These are phyloP conservation scores for Brettanomyces sp. DNA, from an alignment of 805 yeast species.

Conservation along the genomic window DNA sequence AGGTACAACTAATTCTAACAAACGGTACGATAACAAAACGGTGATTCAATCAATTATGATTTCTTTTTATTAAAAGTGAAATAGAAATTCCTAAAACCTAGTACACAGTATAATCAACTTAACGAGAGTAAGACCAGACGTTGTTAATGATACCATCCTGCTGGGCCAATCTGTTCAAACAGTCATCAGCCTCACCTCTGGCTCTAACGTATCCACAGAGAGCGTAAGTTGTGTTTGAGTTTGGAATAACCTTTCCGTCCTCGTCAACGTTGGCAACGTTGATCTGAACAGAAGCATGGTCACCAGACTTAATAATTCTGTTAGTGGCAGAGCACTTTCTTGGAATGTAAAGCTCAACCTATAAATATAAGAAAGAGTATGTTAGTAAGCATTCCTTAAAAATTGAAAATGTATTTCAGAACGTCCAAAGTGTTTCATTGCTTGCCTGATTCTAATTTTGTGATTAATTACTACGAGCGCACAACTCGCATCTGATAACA, in stretches of 20 bases:
- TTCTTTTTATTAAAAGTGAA: no score
- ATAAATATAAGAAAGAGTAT: constrained; percentile 2
- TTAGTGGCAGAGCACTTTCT: constrained; percentile 99
- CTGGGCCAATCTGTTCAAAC: constrained; percentile 98
- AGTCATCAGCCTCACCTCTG: constrained; percentile 99
- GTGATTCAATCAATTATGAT: no score
- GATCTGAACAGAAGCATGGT: constrained; percentile 98
- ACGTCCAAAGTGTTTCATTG: no score
- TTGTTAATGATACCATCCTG: constrained; percentile 96
- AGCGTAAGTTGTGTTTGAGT: constrained; percentile 90
- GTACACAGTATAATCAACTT: constrained; percentile 23
- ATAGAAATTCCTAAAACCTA: not conserved
- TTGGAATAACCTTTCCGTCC: constrained; percentile 90
- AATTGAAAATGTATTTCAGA: no score
- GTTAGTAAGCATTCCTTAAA: not conserved
- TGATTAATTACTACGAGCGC: no score
- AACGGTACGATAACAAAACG: no score
- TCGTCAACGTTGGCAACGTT: constrained; percentile 98
- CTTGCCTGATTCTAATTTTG: no score
- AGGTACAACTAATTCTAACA: no score
- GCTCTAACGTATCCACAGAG: constrained; percentile 95
- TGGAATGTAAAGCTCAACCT: constrained; percentile 99
- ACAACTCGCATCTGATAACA: no score
- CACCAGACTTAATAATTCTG: constrained; percentile 99
- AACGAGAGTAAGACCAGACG: constrained; percentile 93